phyloP scores from a whole-genome alignment of 148 eudicot species.

The Nyssa sinensis region DNA sequence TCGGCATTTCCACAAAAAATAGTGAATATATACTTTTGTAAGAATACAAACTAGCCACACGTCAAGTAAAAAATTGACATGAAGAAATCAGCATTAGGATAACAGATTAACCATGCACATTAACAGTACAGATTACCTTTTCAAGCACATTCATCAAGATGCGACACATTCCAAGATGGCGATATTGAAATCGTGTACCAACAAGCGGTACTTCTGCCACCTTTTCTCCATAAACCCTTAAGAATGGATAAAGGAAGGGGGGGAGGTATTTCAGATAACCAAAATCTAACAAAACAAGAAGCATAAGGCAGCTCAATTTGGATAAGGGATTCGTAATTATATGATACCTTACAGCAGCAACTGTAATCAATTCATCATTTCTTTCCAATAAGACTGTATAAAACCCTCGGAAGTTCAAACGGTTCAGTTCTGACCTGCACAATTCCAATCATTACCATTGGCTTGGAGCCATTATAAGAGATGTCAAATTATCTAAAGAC shows the following conservation, averaged over 20 bases:
- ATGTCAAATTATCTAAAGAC: neutral
- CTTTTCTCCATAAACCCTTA: conserved; percentile 68
- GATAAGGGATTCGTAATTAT: conserved; percentile 2
- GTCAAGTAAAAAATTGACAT: neutral
- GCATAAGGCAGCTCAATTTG: neutral
- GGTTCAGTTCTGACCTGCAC: conserved; percentile 74
- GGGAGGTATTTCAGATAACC: conserved; percentile 17
- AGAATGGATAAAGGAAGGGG: conserved; percentile 3
- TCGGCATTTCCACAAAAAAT: neutral
- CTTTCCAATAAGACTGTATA: conserved; percentile 82
- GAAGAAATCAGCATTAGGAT: neutral
- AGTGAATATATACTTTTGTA: neutral
- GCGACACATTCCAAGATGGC: conserved; percentile 91
- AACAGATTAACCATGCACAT: neutral
- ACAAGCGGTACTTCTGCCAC: conserved; percentile 93
- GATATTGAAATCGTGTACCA: conserved; percentile 80
- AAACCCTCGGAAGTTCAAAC: conserved; percentile 82
- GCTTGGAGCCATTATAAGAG: neutral
- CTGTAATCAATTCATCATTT: conserved; percentile 75
- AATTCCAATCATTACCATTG: conserved; percentile 4
- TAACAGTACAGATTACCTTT: conserved; percentile 47
- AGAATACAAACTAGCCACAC: neutral
- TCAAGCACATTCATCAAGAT: conserved; percentile 78
- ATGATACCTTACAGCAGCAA: conserved; percentile 71
- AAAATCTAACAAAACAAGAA: conserved; percentile 11